Percentiles rank a stretch among this genome's conserved stretches.
Evolutionary conservation across 2,329 filamentous ascomycete species (phyloP).

Genomic region (Trichophyton mentagrophytes): DNA sequence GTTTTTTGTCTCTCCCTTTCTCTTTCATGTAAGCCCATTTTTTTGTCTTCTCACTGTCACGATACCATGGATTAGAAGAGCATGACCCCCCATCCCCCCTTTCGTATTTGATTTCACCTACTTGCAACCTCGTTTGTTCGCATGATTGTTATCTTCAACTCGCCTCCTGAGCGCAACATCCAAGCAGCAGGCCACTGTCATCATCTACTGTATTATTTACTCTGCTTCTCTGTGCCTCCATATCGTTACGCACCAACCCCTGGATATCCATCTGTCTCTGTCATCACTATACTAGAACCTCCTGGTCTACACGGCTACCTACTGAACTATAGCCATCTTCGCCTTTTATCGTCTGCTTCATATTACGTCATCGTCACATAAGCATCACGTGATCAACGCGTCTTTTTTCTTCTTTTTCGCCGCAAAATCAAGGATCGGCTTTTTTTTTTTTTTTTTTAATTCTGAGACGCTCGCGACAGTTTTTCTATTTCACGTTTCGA

Average conservation of each 20-base stretch:
- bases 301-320: neutral
- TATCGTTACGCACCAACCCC: neutral
- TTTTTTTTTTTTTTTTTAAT: neutral
- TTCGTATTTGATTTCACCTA: neutral
- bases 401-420: neutral
- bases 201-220: neutral
- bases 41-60: conserved; percentile 1
- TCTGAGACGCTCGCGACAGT: neutral
- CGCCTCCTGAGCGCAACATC: neutral
- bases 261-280: neutral
- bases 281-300: neutral
- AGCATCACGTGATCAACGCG: neutral
- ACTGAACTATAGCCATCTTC: neutral
- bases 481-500: neutral
- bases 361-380: neutral
- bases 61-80: conserved; percentile 6
- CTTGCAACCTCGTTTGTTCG: neutral
- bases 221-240: neutral
- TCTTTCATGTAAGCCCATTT: neutral
- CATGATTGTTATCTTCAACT: neutral
- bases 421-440: neutral
- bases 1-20: neutral
- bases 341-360: neutral
- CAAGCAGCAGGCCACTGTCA: neutral
- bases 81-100: neutral